These are phyloP conservation scores for Pestalotiopsis fici DNA, from an alignment of 2,329 filamentous ascomycete species.

Conservation along the genomic window DNA sequence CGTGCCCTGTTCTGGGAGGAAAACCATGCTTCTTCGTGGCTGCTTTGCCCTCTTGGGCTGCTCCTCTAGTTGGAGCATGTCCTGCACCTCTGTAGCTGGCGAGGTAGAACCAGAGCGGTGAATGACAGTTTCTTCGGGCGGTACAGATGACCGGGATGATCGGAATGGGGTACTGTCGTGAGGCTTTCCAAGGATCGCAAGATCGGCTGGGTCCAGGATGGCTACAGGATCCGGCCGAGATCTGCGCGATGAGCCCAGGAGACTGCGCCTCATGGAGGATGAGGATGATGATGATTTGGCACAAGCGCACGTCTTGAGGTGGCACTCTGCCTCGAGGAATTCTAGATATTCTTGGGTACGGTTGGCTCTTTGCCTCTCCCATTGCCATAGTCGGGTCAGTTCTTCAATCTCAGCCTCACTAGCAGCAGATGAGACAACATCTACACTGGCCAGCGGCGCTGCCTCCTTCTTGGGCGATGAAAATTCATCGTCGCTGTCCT, in stretches of 20 bases:
- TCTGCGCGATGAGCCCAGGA: conserved; percentile 30
- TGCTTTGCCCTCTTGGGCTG: conserved; percentile 34
- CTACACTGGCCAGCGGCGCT: conserved; percentile 47
- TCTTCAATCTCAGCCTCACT: conserved; percentile 62
- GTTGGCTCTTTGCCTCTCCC: conserved; percentile 64
- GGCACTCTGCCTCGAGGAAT: conserved; percentile 75
- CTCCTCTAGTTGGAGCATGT: conserved; percentile 20
- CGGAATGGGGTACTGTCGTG: conserved; percentile 17
- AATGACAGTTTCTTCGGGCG: conserved; percentile 15
- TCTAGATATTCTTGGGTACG: conserved; percentile 73
- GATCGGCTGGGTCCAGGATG: conserved; percentile 42
- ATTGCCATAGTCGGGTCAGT: conserved; percentile 51
- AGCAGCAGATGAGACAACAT: conserved; percentile 55
- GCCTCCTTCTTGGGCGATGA: conserved; percentile 60
- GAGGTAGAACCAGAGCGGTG: conserved; percentile 17
- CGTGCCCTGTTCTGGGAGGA: conserved; percentile 63
- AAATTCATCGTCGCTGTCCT: conserved; percentile 59
- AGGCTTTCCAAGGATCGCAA: conserved; percentile 41
- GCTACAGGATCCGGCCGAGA: conserved; percentile 34
- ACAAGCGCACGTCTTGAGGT: conserved; percentile 67
- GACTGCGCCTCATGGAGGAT: conserved; percentile 24
- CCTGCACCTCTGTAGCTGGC: conserved; percentile 26
- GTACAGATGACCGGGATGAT: conserved; percentile 28
- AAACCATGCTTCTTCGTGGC: conserved; percentile 53
- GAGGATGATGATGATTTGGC: conserved; percentile 37